phyloP scores from a whole-genome alignment of 192 early-diverging fungal genomes.

The Coemansia biformis region DNA sequence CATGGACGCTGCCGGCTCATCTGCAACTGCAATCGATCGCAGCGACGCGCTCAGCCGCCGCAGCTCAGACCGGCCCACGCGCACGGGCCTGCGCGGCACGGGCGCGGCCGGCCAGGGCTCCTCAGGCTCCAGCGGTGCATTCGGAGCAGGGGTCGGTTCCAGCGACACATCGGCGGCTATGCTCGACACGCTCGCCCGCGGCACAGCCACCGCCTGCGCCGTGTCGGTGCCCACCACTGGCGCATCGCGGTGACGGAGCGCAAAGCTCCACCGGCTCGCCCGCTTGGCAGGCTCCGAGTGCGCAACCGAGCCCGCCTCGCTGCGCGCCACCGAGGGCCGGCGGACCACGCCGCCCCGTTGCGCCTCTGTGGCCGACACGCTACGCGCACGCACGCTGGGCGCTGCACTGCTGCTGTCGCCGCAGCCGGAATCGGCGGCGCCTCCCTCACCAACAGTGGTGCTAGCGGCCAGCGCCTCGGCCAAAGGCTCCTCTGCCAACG shows the following conservation, averaged over 20 bases:
- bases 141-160: not conserved
- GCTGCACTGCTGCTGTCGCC: too few species aligned
- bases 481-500: conserved; percentile 3
- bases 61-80: conserved; percentile 34
- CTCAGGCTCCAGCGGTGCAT: not conserved
- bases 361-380: not conserved
- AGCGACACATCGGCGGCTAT: not conserved
- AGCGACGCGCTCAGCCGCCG: conserved; percentile 46
- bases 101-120: not conserved
- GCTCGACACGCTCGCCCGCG: not conserved
- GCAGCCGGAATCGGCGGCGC: too few species aligned
- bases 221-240: conserved; percentile 24
- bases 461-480: too few species aligned
- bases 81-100: conserved; percentile 3
- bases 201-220: conserved; percentile 3
- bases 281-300: not conserved
- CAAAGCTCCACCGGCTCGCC: conserved; percentile 18
- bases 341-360: conserved; percentile 1
- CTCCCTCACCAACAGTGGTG: too few species aligned
- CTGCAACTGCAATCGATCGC: conserved; percentile 21
- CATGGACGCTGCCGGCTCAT: not conserved
- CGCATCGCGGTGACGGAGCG: conserved; percentile 11
- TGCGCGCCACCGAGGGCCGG: conserved; percentile 15
- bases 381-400: not conserved
- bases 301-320: conserved; percentile 9